Evolutionary conservation across 495 filamentous ascomycete genomes (phyloP).

Genomic region (Bacidia rubella): DNA sequence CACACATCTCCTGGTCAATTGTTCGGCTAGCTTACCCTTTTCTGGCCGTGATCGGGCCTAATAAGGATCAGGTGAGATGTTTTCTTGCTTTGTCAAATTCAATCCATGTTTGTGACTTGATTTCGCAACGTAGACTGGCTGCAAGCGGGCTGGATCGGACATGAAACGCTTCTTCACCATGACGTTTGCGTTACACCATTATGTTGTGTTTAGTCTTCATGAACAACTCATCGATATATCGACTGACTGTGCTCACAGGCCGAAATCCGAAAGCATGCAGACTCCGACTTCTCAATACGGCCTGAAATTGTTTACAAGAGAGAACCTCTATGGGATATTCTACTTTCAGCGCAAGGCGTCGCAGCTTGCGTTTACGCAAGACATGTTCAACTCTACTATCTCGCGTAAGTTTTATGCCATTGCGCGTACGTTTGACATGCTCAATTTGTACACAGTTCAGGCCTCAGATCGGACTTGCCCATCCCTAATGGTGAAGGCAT

Average conservation of each 20-base stretch:
- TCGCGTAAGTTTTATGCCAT: not conserved
- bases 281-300: not conserved
- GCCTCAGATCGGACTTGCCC: not conserved
- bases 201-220: too few relatives aligned
- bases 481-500: not conserved
- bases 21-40: not conserved
- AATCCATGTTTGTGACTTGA: too few relatives aligned
- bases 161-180: too few relatives aligned
- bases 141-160: too few relatives aligned
- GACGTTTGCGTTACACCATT: too few relatives aligned
- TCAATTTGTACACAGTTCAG: too few relatives aligned
- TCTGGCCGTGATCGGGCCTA: not conserved
- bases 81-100: not conserved
- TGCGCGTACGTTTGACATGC: too few relatives aligned
- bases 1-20: not conserved
- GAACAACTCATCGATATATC: too few relatives aligned
- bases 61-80: not conserved
- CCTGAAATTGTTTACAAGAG: not conserved
- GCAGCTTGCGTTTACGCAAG: not conserved
- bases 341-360: constrained; percentile 1
- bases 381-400: not conserved
- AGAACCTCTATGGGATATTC: not conserved
- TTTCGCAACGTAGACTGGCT: too few relatives aligned
- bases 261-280: not conserved
- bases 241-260: not conserved